Base-by-base conservation (phyloP, 2,329 filamentous ascomycete species). In the Aotearoamyces nothofagi region DNA sequence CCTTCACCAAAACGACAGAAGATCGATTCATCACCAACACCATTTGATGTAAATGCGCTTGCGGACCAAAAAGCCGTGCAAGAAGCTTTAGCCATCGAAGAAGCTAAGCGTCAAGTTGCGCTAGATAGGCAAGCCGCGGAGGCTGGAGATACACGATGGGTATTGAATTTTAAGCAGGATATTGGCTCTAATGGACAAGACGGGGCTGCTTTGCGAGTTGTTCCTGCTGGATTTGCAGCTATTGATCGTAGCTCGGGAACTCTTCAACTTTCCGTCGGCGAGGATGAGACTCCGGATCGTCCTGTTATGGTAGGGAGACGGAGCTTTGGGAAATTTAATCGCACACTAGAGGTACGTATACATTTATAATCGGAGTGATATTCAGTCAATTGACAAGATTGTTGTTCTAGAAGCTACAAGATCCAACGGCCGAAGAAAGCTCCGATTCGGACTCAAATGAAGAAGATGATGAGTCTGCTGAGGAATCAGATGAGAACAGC, bases 101-200 rank as follows among this genome's bases (percentile, higher is more conserved):
- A 83, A 49, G 61, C 63, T 28, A 76, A 72, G 42, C 65, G 70
- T 6, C 63, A 69, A 45, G 60, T 64, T 35, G 61, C 70, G 22
- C 46, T 81, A 9, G 67, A 74, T 35, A 66, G 64, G 41, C 69
- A 72, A 35, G 69, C 70, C 6, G 62, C 66, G 11, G 63, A 69
- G 37, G 55, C 67, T 24, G 71, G 74, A 29, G 80, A 86, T 49
- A 77, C 76, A 11, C 73, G 75, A 47, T 87, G 80, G 80, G 75
- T 80, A 11, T 55, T 86, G 31, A 72, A 70, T 35, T 62, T 69
- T 29, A 34, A 38, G 35, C 30, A 30, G 43, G 49, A 14, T 33
- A 42, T 39, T 40, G 40, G 31, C 35, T 52, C 24, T 50, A 57
- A 33, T 44, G 54, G 22, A 56, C 42, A 17, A 44, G 50, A 28